A percentile compares a stretch with the other conserved stretches of the same genome.
phyloP scores from a whole-genome alignment of 148 eudicot species.

The Spergularia marina region DNA sequence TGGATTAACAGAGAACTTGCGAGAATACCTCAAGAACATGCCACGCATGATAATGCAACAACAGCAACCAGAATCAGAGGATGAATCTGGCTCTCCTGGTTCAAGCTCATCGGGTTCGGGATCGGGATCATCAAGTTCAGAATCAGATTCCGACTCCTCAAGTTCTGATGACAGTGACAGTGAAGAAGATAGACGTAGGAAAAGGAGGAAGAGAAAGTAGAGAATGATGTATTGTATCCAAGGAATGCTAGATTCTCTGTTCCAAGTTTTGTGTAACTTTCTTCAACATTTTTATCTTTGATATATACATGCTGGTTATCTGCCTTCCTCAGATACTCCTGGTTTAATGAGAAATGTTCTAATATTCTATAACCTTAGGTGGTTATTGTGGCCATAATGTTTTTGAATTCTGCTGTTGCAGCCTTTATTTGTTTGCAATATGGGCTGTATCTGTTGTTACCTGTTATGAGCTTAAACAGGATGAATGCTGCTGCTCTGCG shows the following conservation, averaged over 20 bases:
- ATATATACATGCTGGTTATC: neutral
- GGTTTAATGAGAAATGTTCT: neutral
- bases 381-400: no score
- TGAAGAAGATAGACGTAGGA: constrained; percentile 37
- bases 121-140: constrained; percentile 29
- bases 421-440: no score
- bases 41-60: constrained; percentile 88
- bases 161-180: constrained; percentile 52
- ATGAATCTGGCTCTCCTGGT: constrained; percentile 40
- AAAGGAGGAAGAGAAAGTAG: constrained; percentile 48
- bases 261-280: neutral
- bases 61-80: constrained; percentile 62
- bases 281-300: neutral
- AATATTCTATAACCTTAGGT: neutral
- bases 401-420: no score
- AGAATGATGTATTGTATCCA: neutral
- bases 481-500: no score
- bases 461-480: no score
- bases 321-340: neutral
- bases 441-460: no score
- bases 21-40: constrained; percentile 89
- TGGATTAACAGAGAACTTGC: constrained; percentile 80
- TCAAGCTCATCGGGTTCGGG: constrained; percentile 40
- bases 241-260: neutral
- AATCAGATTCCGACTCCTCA: constrained; percentile 44